Evolutionary conservation across 306 rosid species (phyloP).

Genomic region (Macrotyloma uniflorum): DNA sequence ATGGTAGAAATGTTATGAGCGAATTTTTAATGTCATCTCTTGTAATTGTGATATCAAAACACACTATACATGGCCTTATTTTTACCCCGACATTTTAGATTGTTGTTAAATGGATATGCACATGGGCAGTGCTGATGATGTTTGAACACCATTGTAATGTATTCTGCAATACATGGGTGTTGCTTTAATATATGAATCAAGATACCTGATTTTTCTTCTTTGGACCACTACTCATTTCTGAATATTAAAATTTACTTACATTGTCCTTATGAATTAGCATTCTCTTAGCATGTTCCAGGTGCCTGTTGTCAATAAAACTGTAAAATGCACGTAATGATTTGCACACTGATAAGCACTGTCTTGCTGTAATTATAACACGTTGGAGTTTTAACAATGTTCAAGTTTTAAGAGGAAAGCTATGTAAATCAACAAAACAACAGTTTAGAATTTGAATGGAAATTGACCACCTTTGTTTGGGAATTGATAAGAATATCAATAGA

Average conservation of each 20-base stretch:
- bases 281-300: background rate
- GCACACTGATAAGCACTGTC: background rate
- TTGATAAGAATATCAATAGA: background rate
- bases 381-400: background rate
- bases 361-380: background rate
- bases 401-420: background rate
- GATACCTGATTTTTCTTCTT: slow-evolving; percentile 19
- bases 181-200: slow-evolving; percentile 40
- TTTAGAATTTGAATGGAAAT: background rate
- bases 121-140: background rate
- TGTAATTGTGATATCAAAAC: slow-evolving; percentile 31
- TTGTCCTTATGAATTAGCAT: background rate
- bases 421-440: background rate
- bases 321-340: slow-evolving; percentile 13
- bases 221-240: background rate
- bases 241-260: background rate
- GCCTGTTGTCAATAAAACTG: background rate
- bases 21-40: background rate
- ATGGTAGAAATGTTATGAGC: slow-evolving; percentile 61
- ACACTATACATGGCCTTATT: slow-evolving; percentile 18
- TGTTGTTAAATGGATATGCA: slow-evolving; percentile 29
- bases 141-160: slow-evolving; percentile 15
- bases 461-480: background rate
- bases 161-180: background rate
- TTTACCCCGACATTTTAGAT: slow-evolving; percentile 37